Percentiles rank a stretch among this genome's conserved stretches.
Conservation (phyloP, 2,329 filamentous ascomycete species). For the Pestalotiopsis sp. region DNA sequence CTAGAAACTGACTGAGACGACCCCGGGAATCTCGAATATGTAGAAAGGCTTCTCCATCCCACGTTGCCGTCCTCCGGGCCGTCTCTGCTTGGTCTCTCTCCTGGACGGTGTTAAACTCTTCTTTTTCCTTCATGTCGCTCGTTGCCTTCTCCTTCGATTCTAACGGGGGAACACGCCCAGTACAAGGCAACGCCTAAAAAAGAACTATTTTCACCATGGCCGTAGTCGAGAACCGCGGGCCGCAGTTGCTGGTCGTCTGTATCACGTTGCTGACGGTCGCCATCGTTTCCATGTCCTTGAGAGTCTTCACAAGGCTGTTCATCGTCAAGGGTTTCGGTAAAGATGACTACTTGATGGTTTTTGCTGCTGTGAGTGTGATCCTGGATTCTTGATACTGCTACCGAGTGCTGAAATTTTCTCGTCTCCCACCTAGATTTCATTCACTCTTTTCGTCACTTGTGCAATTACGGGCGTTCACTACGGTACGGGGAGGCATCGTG, state of each 20-base stretch:
- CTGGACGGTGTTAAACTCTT: neutral
- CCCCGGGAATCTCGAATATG: neutral
- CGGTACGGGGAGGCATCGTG: conserved; percentile 12
- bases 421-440: conserved; percentile 6
- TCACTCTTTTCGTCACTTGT: conserved; percentile 11
- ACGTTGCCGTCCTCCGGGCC: neutral
- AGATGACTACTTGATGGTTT: conserved; percentile 14
- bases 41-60: neutral
- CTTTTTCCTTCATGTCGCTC: conserved; percentile 1
- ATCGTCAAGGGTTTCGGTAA: conserved; percentile 11
- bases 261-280: conserved; percentile 10
- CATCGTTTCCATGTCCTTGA: conserved; percentile 4
- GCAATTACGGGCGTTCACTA: conserved; percentile 12
- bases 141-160: neutral
- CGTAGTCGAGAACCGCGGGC: conserved; percentile 12
- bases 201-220: neutral
- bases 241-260: conserved; percentile 9
- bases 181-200: neutral
- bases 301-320: conserved; percentile 8
- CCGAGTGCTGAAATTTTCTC: too few species aligned
- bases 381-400: neutral
- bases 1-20: neutral
- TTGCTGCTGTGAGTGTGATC: conserved; percentile 6
- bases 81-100: neutral
- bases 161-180: neutral